Evolutionary conservation across 208 protist species (phyloP), one percentile per base, ranked within the genome.

Genomic region (Ichthyophonus hoferi): DNA sequence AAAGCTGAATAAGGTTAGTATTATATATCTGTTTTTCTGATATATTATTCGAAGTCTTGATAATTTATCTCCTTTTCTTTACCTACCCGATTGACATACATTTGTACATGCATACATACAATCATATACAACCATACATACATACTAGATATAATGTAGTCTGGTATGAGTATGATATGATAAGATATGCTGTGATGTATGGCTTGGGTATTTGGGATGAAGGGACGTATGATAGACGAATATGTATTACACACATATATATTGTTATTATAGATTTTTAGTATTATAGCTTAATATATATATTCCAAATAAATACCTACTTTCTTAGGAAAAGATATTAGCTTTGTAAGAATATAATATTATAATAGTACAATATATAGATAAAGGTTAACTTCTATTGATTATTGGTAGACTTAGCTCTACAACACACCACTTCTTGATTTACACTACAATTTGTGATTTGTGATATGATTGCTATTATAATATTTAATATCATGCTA

Each of bases 1-100:
- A 7, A 17, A 81, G 14, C 83, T 88, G 24, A 90, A 90, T 39
- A 17, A 67, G 79, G 88, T 90, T 33, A 17, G 34, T 77, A 31
- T 1, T 37, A 85, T 58, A 40, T 58, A n/a, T n/a, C 50, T 67
- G 50, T 7, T 67, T 67, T 67, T 7, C 50, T n/a, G 7, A 24
- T 24, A 7, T 67, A 67, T 67, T 24, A 24, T 24, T 67, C 50
- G 7, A 7, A n/a, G 14, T 67, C 50, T 67, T 67, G 14, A 67
- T 67, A 24, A n/a, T 67, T 67, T 67, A 7, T 67, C 24, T 67
- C 50, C 50, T 67, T 24, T 24, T 24, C 24, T n/a, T 67, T 24
- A 67, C 50, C 50, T n/a, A 67, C 14, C 50, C 24, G 50, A 7
- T 67, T 24, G 12, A 82, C 78, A 82, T 38, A 82, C 78, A 82